A percentile compares a stretch with the other conserved stretches of the same genome.
Conservation (phyloP, 345 rosid species). For the Hypericum perforatum region DNA sequence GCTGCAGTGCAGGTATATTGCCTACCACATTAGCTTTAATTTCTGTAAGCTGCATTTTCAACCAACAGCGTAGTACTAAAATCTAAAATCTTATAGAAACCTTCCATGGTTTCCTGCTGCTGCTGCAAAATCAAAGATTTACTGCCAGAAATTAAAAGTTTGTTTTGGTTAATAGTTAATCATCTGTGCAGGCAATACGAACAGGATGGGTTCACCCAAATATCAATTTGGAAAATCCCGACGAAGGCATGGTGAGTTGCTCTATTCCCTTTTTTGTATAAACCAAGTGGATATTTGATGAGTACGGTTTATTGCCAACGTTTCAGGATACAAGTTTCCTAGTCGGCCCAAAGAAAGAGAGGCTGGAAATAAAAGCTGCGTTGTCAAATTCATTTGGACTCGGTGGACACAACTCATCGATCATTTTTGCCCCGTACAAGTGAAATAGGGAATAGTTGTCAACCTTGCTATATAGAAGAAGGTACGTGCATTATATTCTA, state of each 20-base stretch:
- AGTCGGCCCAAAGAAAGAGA: conserved; percentile 83
- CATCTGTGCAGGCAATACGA: conserved; percentile 56
- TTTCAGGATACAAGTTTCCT: conserved; percentile 58
- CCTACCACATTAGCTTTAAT: not conserved
- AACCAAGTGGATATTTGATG: conserved; percentile 1
- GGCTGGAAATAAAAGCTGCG: conserved; percentile 67
- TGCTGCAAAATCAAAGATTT: no score
- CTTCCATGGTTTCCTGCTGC: no score
- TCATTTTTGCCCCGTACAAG: conserved; percentile 85
- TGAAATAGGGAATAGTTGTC: conserved; percentile 12
- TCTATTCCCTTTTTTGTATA: not conserved
- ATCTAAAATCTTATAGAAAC: no score
- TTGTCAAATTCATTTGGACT: conserved; percentile 87
- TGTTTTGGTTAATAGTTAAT: conserved; percentile 3
- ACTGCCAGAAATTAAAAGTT: no score
- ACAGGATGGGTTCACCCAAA: conserved; percentile 98
- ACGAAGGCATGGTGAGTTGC: conserved; percentile 56
- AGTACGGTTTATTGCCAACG: conserved; percentile 1
- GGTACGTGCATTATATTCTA: no score
- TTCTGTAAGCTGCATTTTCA: not conserved
- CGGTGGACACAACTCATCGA: conserved; percentile 97
- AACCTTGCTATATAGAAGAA: no score
- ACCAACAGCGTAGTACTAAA: not conserved
- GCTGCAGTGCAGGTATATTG: conserved; percentile 66
- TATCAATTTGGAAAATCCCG: conserved; percentile 82